Conservation (phyloP, 306 rosid species). For the Cucurbita ficifolia region DNA sequence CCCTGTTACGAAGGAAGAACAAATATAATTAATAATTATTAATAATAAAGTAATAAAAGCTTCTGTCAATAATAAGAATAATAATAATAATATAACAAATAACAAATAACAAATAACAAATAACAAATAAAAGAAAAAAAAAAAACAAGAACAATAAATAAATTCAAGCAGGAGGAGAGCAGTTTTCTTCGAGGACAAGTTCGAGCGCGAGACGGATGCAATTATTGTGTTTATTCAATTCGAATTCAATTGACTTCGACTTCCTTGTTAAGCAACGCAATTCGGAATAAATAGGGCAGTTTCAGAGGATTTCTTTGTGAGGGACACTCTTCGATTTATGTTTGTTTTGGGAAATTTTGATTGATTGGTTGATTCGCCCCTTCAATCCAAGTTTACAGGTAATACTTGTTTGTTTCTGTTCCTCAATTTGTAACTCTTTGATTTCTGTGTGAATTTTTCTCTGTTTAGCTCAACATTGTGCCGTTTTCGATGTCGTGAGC, state of each 20-base stretch:
- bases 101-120: not conserved
- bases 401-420: not conserved
- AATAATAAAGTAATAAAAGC: not conserved
- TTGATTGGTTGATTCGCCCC: not conserved
- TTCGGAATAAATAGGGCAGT: not conserved
- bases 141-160: not conserved
- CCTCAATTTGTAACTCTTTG: not conserved
- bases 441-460: not conserved
- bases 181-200: conserved; percentile 1
- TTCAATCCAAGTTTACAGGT: not conserved
- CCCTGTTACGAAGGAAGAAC: not conserved
- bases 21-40: not conserved
- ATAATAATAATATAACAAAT: no score
- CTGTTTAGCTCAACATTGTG: not conserved
- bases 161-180: not conserved
- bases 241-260: conserved; percentile 1
- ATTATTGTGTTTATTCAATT: not conserved
- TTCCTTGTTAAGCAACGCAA: not conserved
- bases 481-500: not conserved
- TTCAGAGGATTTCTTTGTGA: not conserved
- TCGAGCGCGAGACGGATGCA: not conserved
- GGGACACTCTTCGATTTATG: not conserved
- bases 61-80: not conserved
- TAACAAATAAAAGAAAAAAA: no score
- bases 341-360: not conserved